Conservation (phyloP, 805 yeast species). For the Kodamaea lidongshanica region DNA sequence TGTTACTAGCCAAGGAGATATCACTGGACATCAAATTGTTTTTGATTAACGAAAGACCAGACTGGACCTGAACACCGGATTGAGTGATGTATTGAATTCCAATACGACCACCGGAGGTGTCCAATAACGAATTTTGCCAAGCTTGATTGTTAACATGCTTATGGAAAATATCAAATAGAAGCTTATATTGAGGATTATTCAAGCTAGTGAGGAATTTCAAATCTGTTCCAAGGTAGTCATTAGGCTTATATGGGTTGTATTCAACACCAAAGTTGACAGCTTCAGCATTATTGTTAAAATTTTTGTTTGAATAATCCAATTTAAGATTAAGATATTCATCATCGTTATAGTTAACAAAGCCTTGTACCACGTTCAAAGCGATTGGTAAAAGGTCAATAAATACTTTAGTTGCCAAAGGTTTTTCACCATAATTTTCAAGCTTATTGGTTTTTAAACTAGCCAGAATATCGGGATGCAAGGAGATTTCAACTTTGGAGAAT, state of each 20-base stretch:
- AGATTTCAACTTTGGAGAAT: conserved; percentile 35
- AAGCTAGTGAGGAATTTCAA: conserved; percentile 38
- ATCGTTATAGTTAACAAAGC: conserved; percentile 30
- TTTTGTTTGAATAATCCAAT: conserved; percentile 37
- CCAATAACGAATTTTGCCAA: conserved; percentile 52
- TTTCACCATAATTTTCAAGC: conserved; percentile 29
- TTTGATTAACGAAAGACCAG: conserved; percentile 57
- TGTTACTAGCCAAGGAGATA: conserved; percentile 1
- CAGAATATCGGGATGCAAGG: conserved; percentile 36
- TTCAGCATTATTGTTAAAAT: conserved; percentile 46
- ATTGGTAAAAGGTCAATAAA: conserved; percentile 34
- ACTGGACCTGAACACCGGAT: conserved; percentile 21
- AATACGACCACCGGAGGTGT: conserved; percentile 44
- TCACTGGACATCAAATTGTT: conserved; percentile 30
- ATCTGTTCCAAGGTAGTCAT: conserved; percentile 43
- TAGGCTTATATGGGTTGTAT: conserved; percentile 48
- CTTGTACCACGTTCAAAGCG: conserved; percentile 32
- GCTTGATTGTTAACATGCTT: conserved; percentile 40
- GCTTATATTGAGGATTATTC: conserved; percentile 42
- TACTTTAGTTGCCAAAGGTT: conserved; percentile 42
- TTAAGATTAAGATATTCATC: conserved; percentile 34
- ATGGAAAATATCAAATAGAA: conserved; percentile 28
- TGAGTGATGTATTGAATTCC: conserved; percentile 43
- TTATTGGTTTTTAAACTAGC: conserved; percentile 18
- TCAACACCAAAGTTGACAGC: conserved; percentile 43